Evolutionary conservation across 2,329 filamentous ascomycete species (phyloP), one percentile per base, ranked within the genome.

Genomic region (Dothidotthia symphoricarpi): DNA sequence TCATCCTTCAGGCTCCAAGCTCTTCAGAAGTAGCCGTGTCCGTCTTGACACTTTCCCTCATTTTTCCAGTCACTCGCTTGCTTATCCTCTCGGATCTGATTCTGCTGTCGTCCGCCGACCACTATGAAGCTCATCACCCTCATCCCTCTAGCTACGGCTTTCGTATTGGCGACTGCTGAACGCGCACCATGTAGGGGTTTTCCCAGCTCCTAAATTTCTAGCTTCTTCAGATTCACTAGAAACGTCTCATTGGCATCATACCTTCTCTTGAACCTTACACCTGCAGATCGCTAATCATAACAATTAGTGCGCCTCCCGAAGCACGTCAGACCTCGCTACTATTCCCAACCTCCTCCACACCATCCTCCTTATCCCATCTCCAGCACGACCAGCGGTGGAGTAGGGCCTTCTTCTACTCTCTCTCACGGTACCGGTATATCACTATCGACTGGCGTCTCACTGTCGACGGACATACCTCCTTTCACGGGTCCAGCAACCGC

Each of bases 101-200:
- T 22, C 9, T 5, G 19, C 19, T 22, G 9, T 22, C 9, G 13
- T 25, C 6, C 25, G 7, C 15, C 22, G 2, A n/a, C 27, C 44
- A 45, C 24, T 16, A 61, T 60, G 58, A 56, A 51, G 44, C 26
- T 58, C 29, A 39, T n/a, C 19, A 39, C 16, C 24, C 51, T 29
- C 28, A 24, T 56, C 10, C 27, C 42, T 10, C 10, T 58, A 16
- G 47, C 29, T 24, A 35, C 44, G 26, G 33, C 34, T 13, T 28
- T 49, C 6, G 31, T 43, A 24, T 32, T 47, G n/a, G 39, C 25
- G 29, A 24, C 39, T 16, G 50, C 56, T 14, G 52, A 52, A 17
- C 44, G 34, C 19, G 14, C 31, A 11, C 41, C 40, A 28, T 31
- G 58, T 60, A 47, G 39, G 53, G 43, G 10, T 15, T 9, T 6